Base-by-base conservation (phyloP, 2,329 filamentous ascomycete genomes). In the Colletotrichum somersetense region DNA sequence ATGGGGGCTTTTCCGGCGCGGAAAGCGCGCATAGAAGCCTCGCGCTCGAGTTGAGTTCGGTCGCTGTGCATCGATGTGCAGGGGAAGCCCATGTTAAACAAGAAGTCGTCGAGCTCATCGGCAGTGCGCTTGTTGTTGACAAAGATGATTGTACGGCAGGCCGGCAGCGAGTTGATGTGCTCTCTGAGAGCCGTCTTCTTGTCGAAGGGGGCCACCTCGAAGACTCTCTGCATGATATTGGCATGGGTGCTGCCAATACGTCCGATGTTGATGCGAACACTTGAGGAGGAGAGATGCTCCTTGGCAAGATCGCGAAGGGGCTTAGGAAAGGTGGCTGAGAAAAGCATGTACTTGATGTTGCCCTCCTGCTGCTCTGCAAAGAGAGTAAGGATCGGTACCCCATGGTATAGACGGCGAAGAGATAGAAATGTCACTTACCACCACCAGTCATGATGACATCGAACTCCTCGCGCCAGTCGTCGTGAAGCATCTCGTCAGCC, bases 321-420 rank as follows among this genome's bases (percentile, higher is more conserved):
- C 83, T 93, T 95, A 52, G 95, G 94, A 81, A 99, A 98, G 0
- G 96, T 98, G 0, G 96, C 96, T 0, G 95, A 97, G 81, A 98
- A 98, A 84, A 99, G 92, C 82, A 97, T 87, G 80, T 91, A 91
- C 67, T 87, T 89, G 76, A 91, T 83, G 73, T 89, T 88, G 3
- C 88, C 94, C 68, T 93, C 90, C 73, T 97, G 90, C 75, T 97
- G 84, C 81, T 90, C 87, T 97, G 84, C 85, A 72, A 4, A 68
- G 30, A 26, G 30, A 53, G 71, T 81, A 74, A 83, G 77, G 26
- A 6, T 46, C 14, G 5, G 20, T 23, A 10, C 7, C 35, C 14
- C 48, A 16, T 30, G 18, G 26, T 8, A 33, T 35, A 53, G 30
- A 16, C 7, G 33, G 20, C 55, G 11, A n/a, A 23, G 20, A 66